These are phyloP conservation scores for Cytospora paraplurivora DNA, from an alignment of 2,329 filamentous ascomycete genomes.

Conservation along the genomic window DNA sequence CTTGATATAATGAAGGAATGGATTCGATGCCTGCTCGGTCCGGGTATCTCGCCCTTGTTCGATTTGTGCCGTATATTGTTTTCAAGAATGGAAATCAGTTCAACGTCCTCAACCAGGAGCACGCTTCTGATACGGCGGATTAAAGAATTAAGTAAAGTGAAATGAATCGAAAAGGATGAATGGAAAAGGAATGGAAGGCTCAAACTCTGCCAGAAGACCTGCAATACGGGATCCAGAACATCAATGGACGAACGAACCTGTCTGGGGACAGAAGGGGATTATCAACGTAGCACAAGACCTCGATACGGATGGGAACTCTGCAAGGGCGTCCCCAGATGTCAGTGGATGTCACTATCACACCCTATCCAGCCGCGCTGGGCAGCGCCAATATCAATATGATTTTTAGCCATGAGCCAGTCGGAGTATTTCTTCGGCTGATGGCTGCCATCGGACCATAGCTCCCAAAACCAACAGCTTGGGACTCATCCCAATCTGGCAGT, in stretches of 20 bases:
- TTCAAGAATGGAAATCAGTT: too few species aligned
- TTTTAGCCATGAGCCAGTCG: slow-evolving; percentile 14
- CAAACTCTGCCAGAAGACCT: not conserved
- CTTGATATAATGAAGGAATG: too few species aligned
- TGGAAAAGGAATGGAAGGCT: slow-evolving; percentile 1
- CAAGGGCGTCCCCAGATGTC: slow-evolving; percentile 13
- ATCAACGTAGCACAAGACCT: slow-evolving; percentile 19
- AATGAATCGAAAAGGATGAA: not conserved
- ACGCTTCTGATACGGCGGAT: slow-evolving; percentile 13
- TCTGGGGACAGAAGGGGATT: slow-evolving; percentile 14
- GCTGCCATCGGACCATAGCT: slow-evolving; percentile 4
- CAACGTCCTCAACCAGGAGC: slow-evolving; percentile 28
- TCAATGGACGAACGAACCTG: not conserved
- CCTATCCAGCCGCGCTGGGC: slow-evolving; percentile 25
- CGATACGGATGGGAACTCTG: not conserved
- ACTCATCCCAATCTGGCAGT: slow-evolving; percentile 10
- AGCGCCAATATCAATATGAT: slow-evolving; percentile 11
- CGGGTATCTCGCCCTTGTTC: too few species aligned
- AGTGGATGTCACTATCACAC: slow-evolving; percentile 29
- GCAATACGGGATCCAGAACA: not conserved
- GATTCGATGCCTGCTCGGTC: too few species aligned
- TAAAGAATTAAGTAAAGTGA: slow-evolving; percentile 26
- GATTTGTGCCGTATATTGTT: too few species aligned
- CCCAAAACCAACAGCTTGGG: slow-evolving; percentile 19
- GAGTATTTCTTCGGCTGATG: slow-evolving; percentile 6